phyloP scores from a whole-genome alignment of 2,329 filamentous ascomycete genomes.

The Epichloe gansuensis region DNA sequence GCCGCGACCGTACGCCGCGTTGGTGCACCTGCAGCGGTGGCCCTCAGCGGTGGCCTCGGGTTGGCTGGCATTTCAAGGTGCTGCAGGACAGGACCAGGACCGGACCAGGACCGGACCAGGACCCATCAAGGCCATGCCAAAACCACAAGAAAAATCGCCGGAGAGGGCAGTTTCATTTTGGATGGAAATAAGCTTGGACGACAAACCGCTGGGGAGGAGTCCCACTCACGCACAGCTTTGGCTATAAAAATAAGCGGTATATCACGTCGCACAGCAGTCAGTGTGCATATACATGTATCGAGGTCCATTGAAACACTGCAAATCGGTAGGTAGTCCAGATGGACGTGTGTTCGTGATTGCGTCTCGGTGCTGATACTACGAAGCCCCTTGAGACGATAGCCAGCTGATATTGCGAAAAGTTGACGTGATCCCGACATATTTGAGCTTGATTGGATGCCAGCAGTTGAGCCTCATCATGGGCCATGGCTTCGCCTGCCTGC shows the following conservation, averaged over 20 bases:
- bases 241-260: neutral
- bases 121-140: neutral
- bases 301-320: neutral
- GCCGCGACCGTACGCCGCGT: conserved; percentile 1
- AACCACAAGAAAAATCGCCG: no score
- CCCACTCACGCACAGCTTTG: neutral
- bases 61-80: conserved; percentile 7
- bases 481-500: no score
- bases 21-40: conserved; percentile 2
- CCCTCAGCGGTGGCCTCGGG: conserved; percentile 1
- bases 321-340: neutral
- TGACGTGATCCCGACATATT: no score
- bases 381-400: no score
- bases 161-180: no score
- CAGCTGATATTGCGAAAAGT: no score
- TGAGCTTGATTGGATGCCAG: no score
- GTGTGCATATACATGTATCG: neutral
- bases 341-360: neutral
- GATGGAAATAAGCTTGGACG: neutral
- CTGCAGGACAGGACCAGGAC: conserved; percentile 4
- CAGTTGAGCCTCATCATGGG: no score
- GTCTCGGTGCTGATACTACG: neutral
- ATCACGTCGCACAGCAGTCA: neutral
- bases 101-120: no score
- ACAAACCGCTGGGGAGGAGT: neutral